Base-by-base conservation (phyloP, 129 eudicot species). In the Erigeron canadensis region DNA sequence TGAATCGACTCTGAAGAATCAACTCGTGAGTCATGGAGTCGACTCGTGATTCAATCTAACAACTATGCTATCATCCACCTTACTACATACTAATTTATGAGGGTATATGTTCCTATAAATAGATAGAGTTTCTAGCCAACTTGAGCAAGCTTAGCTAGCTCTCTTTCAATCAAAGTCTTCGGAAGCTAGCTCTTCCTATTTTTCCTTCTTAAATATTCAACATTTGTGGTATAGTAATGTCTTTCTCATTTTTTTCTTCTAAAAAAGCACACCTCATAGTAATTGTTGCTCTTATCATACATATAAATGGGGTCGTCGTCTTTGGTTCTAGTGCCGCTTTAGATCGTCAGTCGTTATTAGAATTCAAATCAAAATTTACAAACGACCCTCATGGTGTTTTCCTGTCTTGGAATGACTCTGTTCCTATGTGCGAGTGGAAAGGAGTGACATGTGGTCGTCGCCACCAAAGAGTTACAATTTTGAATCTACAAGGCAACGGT, bases 401-500 rank as follows among this genome's bases (percentile, higher is more conserved):
- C 15, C 6, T 3, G 12, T 50, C 73, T 5, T 57, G 81, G 81
- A 77, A 77, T 53, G 64, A 13, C 41, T 77, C 81, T 34, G 40
- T 69, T 59, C 71, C 37, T 39, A 42, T 77, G 4, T 77, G 76
- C 43, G 55, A 34, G 16, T 77, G 81, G 81, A 16, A 22, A 37
- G 76, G 76, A 39, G 71, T 77, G 15, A 69, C 71, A 39, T 69
- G 81, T 1, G 65, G 70, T 39, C 55, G 8, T 11, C 71, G 78
- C 10, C 78, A 74, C 45, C 55, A 51, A 41, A 74, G 78, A 65
- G 81, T 75, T 50, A 75, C 80, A 43, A 18, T 9, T 5, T 64
- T 77, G 17, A 28, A 60, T 40, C 48, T 77, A 41, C 2, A 46
- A 5, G 12, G 5, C 18, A 40, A 3, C 2, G 64, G 70, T 16